Percentiles rank a stretch among this genome's conserved stretches.
These are phyloP conservation scores for Martensiomyces pterosporus DNA, from an alignment of 192 early-diverging fungal genomes.

Conservation along the genomic window DNA sequence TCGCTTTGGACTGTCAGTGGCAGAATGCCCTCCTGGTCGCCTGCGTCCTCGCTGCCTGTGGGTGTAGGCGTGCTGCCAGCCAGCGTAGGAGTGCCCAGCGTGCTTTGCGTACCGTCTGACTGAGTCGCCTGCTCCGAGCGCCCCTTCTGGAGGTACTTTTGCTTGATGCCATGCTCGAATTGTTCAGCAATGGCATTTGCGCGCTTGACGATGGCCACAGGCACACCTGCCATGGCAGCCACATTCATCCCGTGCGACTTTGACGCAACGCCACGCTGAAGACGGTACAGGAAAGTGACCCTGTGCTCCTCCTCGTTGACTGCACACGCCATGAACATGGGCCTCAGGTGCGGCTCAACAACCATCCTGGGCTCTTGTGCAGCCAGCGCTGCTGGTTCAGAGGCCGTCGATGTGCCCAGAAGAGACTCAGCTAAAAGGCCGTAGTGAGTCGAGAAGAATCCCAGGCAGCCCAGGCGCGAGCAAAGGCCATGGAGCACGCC, in stretches of 20 bases:
- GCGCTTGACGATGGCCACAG: conserved; percentile 59
- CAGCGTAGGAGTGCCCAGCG: too few species aligned
- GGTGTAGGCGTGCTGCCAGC: too few species aligned
- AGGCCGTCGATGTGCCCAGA: conserved; percentile 23
- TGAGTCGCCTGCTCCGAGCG: too few species aligned
- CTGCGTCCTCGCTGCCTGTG: not conserved
- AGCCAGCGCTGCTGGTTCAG: not conserved
- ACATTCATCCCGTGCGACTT: conserved; percentile 99
- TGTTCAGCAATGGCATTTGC: conserved; percentile 68
- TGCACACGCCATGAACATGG: conserved; percentile 85
- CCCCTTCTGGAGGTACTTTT: conserved; percentile 2
- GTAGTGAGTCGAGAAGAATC: conserved; percentile 96
- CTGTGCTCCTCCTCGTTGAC: conserved; percentile 75
- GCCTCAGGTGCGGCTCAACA: conserved; percentile 64
- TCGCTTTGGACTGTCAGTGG: conserved; percentile 46
- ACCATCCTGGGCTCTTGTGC: not conserved
- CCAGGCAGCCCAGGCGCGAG: conserved; percentile 77
- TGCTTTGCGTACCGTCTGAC: too few species aligned
- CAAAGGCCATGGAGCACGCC: conserved; percentile 83
- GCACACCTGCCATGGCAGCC: conserved; percentile 93
- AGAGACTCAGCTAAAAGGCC: conserved; percentile 86
- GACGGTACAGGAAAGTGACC: conserved; percentile 95
- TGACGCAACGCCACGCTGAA: conserved; percentile 78
- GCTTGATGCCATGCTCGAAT: conserved; percentile 61
- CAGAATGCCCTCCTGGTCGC: not conserved